A percentile compares a stretch with the other conserved stretches of the same genome.
Conservation (phyloP, 768 basidiomycete genomes). For the Pleurotus platypus region DNA sequence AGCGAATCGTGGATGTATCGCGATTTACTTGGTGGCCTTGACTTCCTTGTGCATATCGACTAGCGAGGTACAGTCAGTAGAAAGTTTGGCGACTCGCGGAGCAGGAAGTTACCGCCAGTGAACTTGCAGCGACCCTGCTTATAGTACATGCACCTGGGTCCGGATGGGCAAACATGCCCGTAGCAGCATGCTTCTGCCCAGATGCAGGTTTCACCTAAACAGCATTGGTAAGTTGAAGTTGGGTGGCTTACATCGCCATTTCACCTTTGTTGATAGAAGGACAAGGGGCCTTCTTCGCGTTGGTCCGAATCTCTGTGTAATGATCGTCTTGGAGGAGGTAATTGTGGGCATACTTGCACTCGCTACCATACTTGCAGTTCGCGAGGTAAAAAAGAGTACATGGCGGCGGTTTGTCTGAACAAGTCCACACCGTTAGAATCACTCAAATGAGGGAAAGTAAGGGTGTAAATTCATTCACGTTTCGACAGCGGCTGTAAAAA, state of each 20-base stretch:
- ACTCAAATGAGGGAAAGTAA: background rate
- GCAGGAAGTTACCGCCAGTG: conserved; percentile 42
- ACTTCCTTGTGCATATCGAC: conserved; percentile 36
- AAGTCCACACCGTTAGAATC: conserved; percentile 14
- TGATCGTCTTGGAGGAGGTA: conserved; percentile 54
- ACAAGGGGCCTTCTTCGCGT: conserved; percentile 63
- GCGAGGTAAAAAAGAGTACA: conserved; percentile 66
- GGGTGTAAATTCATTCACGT: conserved; percentile 37
- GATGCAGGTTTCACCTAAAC: conserved; percentile 47
- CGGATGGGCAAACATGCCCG: conserved; percentile 47
- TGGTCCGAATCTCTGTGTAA: conserved; percentile 46
- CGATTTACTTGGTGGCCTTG: background rate
- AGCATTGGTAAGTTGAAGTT: background rate
- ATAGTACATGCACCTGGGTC: conserved; percentile 39
- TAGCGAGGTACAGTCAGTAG: conserved; percentile 15
- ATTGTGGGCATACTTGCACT: conserved; percentile 62
- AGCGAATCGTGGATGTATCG: background rate
- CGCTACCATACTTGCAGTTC: conserved; percentile 53
- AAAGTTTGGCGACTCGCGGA: conserved; percentile 5
- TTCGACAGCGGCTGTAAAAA: conserved; percentile 50
- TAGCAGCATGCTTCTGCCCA: conserved; percentile 62
- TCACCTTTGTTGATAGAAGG: conserved; percentile 55
- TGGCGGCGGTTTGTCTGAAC: conserved; percentile 57
- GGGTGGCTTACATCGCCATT: conserved; percentile 9
- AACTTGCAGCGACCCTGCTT: conserved; percentile 63